Evolutionary conservation across 805 yeast genomes (phyloP).

Genomic region (Ogataea thermomethanolica): DNA sequence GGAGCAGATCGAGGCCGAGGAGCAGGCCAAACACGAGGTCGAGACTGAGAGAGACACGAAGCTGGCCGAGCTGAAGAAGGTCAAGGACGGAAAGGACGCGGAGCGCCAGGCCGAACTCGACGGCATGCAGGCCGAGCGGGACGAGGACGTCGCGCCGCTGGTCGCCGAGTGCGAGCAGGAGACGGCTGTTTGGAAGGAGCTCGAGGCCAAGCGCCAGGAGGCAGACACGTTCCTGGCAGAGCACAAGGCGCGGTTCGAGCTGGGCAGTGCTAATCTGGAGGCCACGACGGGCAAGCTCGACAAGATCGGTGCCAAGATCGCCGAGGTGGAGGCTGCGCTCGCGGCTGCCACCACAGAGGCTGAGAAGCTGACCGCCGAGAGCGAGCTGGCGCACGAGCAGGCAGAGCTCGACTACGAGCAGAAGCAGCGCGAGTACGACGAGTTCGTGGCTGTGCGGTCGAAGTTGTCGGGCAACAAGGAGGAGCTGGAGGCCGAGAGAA

Average conservation of each 20-base stretch:
- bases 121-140: slow-evolving; percentile 48
- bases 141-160: slow-evolving; percentile 51
- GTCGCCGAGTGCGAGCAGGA: slow-evolving; percentile 51
- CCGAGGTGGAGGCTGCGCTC: slow-evolving; percentile 38
- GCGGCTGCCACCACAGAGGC: slow-evolving; percentile 31
- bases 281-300: slow-evolving; percentile 44
- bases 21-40: slow-evolving; percentile 38
- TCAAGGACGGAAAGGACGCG: slow-evolving; percentile 42
- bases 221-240: slow-evolving; percentile 42
- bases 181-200: slow-evolving; percentile 45
- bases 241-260: slow-evolving; percentile 43
- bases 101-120: slow-evolving; percentile 46
- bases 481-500: slow-evolving; percentile 40
- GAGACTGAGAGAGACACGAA: slow-evolving; percentile 41
- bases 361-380: slow-evolving; percentile 28
- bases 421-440: slow-evolving; percentile 28
- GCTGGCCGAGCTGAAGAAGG: slow-evolving; percentile 40
- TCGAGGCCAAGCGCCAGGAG: slow-evolving; percentile 48
- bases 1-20: slow-evolving; percentile 38
- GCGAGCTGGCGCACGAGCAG: slow-evolving; percentile 24
- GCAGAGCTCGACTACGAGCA: slow-evolving; percentile 28
- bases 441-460: slow-evolving; percentile 31
- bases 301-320: slow-evolving; percentile 40
- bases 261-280: slow-evolving; percentile 39
- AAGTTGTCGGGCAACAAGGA: slow-evolving; percentile 42